Percentiles rank a stretch among this genome's conserved stretches.
These are phyloP conservation scores for Albatrellus ellisii DNA, from an alignment of 768 basidiomycete genomes.

Conservation along the genomic window DNA sequence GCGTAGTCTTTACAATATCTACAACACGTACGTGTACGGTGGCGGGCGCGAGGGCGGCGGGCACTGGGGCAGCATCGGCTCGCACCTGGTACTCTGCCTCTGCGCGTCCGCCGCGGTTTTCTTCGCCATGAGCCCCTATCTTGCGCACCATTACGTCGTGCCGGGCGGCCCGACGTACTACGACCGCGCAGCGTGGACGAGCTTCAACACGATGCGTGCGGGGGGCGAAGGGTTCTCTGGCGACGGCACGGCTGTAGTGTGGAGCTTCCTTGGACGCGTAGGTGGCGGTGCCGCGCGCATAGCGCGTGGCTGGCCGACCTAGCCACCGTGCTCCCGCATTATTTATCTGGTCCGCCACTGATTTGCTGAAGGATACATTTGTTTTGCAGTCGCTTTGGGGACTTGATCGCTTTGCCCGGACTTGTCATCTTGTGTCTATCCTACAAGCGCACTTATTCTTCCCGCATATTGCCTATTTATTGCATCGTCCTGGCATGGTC, in stretches of 20 bases:
- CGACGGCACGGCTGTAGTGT: conserved; percentile 48
- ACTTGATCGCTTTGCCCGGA: neutral
- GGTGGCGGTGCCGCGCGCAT: conserved; percentile 66
- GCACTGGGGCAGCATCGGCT: conserved; percentile 11
- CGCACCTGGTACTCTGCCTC: conserved; percentile 28
- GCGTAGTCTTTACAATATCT: conserved; percentile 66
- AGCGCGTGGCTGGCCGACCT: conserved; percentile 70
- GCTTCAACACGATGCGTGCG: conserved; percentile 60
- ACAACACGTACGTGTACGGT: conserved; percentile 57
- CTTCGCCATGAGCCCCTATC: conserved; percentile 46
- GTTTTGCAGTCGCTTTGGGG: neutral
- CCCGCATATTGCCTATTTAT: neutral
- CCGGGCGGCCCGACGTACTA: conserved; percentile 64
- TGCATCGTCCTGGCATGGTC: too few species aligned
- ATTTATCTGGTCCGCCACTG: neutral
- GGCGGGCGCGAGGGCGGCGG: conserved; percentile 31
- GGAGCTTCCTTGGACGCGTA: conserved; percentile 58
- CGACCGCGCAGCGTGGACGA: conserved; percentile 68
- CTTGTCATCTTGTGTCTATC: neutral
- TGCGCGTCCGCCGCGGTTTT: conserved; percentile 51
- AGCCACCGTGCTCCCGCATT: conserved; percentile 8
- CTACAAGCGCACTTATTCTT: neutral
- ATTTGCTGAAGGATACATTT: neutral
- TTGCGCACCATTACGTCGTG: conserved; percentile 38
- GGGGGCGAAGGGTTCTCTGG: conserved; percentile 54